A percentile compares a stretch with the other conserved stretches of the same genome.
Conservation (phyloP, 1,284 basidiomycete species). For the Athelia psychrophila region DNA sequence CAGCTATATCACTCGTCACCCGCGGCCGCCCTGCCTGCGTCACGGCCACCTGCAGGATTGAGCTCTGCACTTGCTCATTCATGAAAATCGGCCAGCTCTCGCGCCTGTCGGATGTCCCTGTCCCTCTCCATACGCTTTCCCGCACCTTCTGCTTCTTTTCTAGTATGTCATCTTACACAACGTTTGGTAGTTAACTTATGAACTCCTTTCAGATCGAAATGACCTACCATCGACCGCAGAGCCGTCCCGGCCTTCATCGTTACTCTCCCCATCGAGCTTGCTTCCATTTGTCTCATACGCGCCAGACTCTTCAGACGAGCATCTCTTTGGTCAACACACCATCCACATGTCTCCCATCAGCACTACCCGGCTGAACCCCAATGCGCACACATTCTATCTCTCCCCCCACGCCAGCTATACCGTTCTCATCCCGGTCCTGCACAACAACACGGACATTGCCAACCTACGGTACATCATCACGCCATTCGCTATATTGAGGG, state of each 20-base stretch:
- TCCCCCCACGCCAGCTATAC: conserved; percentile 41
- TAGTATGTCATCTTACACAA: no score
- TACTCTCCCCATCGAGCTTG: conserved; percentile 46
- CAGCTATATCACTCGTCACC: no score
- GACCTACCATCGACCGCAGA: conserved; percentile 43
- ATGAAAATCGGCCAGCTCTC: no score
- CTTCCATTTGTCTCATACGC: conserved; percentile 30
- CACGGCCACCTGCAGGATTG: no score
- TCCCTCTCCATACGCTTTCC: no score
- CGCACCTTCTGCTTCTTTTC: no score
- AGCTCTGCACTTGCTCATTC: no score
- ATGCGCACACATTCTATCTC: conserved; percentile 69
- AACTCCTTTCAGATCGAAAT: background rate
- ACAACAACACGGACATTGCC: conserved; percentile 88
- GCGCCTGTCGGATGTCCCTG: no score
- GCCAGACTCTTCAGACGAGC: conserved; percentile 36
- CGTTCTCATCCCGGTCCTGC: conserved; percentile 74
- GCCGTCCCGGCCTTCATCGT: conserved; percentile 39
- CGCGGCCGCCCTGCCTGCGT: no score
- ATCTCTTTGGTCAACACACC: conserved; percentile 87
- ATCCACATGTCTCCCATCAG: conserved; percentile 88
- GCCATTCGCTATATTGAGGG: no score
- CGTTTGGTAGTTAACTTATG: no score
- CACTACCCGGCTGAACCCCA: conserved; percentile 81
- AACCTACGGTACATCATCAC: conserved; percentile 76